Percentiles rank a stretch among this genome's conserved stretches.
Conservation (phyloP, 2,329 filamentous ascomycete species). For the Aspergillus awamori region DNA sequence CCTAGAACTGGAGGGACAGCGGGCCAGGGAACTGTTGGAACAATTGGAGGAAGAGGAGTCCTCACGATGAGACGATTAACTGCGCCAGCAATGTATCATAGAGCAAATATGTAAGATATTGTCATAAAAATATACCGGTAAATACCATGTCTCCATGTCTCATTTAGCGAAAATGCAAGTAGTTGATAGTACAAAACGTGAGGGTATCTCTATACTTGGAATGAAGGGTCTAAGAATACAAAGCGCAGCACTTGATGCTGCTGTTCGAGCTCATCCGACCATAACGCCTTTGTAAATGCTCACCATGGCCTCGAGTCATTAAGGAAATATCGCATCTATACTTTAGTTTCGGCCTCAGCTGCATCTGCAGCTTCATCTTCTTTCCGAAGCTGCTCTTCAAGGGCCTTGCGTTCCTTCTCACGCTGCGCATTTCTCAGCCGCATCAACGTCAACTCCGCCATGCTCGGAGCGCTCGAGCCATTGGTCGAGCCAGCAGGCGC, state of each 20-base stretch:
- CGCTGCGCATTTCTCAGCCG: slow-evolving; percentile 60
- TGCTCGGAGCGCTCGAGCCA: slow-evolving; percentile 38
- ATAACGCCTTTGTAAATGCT: not conserved
- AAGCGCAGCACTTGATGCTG: not conserved
- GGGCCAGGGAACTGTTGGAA: slow-evolving; percentile 42
- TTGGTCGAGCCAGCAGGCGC: slow-evolving; percentile 29
- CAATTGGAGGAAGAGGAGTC: slow-evolving; percentile 42
- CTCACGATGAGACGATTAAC: slow-evolving; percentile 27
- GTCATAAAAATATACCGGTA: not conserved
- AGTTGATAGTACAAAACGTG: slow-evolving; percentile 1
- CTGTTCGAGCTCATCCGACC: not conserved
- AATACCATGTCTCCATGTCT: not conserved
- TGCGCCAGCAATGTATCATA: slow-evolving; percentile 8
- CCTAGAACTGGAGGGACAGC: slow-evolving; percentile 32
- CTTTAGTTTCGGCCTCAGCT: slow-evolving; percentile 28
- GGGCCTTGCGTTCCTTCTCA: slow-evolving; percentile 54
- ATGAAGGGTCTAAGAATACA: slow-evolving; percentile 8
- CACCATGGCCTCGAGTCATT: no score
- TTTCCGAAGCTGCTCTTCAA: slow-evolving; percentile 57
- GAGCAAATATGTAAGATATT: slow-evolving; percentile 27
- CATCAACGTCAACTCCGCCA: slow-evolving; percentile 57
- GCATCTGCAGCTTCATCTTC: slow-evolving; percentile 51
- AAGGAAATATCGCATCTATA: not conserved
- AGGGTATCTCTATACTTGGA: slow-evolving; percentile 19
- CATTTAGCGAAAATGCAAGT: slow-evolving; percentile 3